Conservation (phyloP, 2,329 filamentous ascomycete species). For the Epichloe sp. region DNA sequence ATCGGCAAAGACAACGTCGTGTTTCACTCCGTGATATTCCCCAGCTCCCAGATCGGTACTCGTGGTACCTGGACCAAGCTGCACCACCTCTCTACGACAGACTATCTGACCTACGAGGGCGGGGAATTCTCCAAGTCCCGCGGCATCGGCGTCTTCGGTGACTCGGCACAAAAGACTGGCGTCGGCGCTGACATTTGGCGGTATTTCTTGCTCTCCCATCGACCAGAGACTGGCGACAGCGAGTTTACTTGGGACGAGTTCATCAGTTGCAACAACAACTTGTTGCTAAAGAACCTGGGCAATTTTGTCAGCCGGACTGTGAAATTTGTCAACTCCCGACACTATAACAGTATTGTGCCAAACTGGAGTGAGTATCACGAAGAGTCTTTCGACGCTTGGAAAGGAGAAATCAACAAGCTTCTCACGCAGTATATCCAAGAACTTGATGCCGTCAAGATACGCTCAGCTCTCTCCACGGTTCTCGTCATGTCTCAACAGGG, state of each 20-base stretch:
- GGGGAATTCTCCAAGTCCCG: constrained; percentile 77
- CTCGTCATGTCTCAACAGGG: constrained; percentile 22
- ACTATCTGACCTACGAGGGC: constrained; percentile 61
- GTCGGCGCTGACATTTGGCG: constrained; percentile 67
- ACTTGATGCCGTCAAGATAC: constrained; percentile 3
- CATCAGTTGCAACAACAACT: constrained; percentile 61
- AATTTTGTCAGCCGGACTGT: constrained; percentile 50
- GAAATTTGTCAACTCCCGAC: constrained; percentile 47
- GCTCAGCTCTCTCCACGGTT: neutral
- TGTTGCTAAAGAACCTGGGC: constrained; percentile 46
- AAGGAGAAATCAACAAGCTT: constrained; percentile 1
- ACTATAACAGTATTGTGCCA: constrained; percentile 29
- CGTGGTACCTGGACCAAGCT: constrained; percentile 70
- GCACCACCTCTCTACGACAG: constrained; percentile 66
- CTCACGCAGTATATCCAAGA: constrained; percentile 5
- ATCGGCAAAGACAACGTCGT: constrained; percentile 58
- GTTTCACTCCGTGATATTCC: constrained; percentile 78
- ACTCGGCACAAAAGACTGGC: constrained; percentile 67
- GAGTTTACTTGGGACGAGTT: constrained; percentile 70
- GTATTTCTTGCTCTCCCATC: constrained; percentile 67
- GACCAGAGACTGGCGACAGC: constrained; percentile 65
- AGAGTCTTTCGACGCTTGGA: neutral
- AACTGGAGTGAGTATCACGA: constrained; percentile 17
- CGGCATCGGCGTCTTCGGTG: constrained; percentile 71
- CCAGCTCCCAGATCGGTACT: constrained; percentile 63